Evolutionary conservation across 2,329 filamentous ascomycete genomes (phyloP).

Genomic region (Epichloe bromicola): DNA sequence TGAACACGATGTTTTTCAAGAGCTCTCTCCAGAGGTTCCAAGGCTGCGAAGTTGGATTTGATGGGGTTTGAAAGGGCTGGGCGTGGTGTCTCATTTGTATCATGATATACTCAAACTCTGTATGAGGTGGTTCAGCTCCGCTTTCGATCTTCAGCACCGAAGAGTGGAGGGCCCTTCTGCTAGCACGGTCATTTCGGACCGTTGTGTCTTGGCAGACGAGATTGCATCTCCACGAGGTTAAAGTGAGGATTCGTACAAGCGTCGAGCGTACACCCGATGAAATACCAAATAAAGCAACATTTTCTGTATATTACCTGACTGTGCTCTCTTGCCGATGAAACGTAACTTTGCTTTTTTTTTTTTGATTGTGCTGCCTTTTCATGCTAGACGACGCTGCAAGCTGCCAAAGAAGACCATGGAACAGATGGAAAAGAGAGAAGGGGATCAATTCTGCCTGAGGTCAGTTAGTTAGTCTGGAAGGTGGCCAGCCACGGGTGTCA

Average conservation of each 20-base stretch:
- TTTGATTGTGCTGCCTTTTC: not conserved
- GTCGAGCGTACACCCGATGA: constrained; percentile 46
- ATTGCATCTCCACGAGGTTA: constrained; percentile 53
- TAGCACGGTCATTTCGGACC: constrained; percentile 10
- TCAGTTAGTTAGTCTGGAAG: not conserved
- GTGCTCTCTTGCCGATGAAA: not conserved
- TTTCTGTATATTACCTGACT: not conserved
- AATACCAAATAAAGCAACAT: constrained; percentile 20
- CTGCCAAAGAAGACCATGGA: not conserved
- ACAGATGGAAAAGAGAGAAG: too few species aligned
- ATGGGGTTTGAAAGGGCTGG: constrained; percentile 17
- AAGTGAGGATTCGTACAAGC: constrained; percentile 51
- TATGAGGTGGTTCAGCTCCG: constrained; percentile 49
- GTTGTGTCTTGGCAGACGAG: constrained; percentile 16
- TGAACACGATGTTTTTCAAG: not conserved
- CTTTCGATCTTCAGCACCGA: constrained; percentile 53
- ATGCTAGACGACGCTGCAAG: not conserved
- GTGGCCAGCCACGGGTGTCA: not conserved
- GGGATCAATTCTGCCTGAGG: too few species aligned
- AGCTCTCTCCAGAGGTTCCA: constrained; percentile 5
- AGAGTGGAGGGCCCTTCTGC: constrained; percentile 41
- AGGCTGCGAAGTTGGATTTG: constrained; percentile 22
- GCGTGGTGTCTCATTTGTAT: constrained; percentile 36
- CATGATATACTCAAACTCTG: constrained; percentile 26
- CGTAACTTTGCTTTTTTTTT: not conserved